These are phyloP conservation scores for Areca catechu DNA, from an alignment of 176 grass and related monocot genomes.

Conservation along the genomic window DNA sequence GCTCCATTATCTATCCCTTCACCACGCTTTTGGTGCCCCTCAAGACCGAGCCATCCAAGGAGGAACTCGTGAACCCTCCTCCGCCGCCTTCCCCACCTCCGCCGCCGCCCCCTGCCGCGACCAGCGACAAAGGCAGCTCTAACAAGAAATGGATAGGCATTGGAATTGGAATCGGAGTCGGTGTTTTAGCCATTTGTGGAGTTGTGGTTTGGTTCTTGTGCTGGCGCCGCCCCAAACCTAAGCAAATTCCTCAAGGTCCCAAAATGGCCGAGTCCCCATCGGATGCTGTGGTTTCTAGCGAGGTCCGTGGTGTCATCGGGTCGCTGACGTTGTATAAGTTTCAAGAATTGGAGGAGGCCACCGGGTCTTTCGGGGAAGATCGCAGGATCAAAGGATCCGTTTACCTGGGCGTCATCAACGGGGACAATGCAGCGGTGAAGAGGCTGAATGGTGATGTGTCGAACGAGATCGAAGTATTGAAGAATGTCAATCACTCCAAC, in stretches of 20 bases:
- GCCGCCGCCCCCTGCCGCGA: slow-evolving; percentile 1
- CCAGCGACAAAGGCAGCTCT: not conserved
- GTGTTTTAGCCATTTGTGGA: slow-evolving; percentile 19
- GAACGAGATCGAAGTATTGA: slow-evolving; percentile 61
- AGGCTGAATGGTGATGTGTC: slow-evolving; percentile 56
- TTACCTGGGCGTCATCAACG: slow-evolving; percentile 62
- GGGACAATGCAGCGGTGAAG: slow-evolving; percentile 62
- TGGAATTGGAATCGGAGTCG: slow-evolving; percentile 42
- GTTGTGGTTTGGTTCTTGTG: slow-evolving; percentile 17
- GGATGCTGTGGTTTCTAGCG: slow-evolving; percentile 21
- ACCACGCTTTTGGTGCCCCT: slow-evolving; percentile 74
- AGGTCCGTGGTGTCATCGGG: slow-evolving; percentile 38
- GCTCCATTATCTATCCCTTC: slow-evolving; percentile 46
- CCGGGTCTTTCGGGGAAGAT: slow-evolving; percentile 41
- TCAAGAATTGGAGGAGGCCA: slow-evolving; percentile 54
- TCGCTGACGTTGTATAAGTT: slow-evolving; percentile 57
- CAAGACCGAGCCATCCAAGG: slow-evolving; percentile 36
- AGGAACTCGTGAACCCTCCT: slow-evolving; percentile 29
- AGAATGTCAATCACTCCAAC: slow-evolving; percentile 62
- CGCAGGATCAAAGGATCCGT: slow-evolving; percentile 40
- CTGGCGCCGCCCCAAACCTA: not conserved
- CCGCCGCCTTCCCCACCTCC: slow-evolving; percentile 25
- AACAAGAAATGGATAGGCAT: slow-evolving; percentile 31
- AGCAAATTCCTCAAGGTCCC: slow-evolving; percentile 15
- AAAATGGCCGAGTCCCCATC: slow-evolving; percentile 21